Conservation (phyloP, 371 early-diverging fungal species). For the Syncephalastrum racemosum region DNA sequence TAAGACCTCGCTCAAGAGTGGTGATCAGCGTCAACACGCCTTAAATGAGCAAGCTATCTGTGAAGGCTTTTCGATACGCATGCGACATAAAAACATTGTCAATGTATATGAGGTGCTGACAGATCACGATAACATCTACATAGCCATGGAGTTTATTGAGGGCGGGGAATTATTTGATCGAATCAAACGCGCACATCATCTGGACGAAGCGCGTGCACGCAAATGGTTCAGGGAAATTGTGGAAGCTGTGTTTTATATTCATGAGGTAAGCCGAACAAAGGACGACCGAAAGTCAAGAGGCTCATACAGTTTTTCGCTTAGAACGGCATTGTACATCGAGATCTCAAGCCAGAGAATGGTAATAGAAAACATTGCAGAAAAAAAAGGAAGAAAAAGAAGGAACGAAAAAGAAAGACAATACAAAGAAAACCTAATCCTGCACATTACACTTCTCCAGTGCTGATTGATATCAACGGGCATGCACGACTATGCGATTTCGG, state of each 20-base stretch:
- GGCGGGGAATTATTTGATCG: conserved; percentile 98
- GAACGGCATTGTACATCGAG: conserved; percentile 84
- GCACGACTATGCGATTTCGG: conserved; percentile 95
- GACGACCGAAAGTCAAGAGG: not conserved
- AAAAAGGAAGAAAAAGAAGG: conserved; percentile 4
- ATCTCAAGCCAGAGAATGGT: conserved; percentile 88
- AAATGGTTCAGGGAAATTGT: conserved; percentile 95
- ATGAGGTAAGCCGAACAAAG: conserved; percentile 51
- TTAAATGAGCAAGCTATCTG: conserved; percentile 62
- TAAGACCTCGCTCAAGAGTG: conserved; percentile 55
- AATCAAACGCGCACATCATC: conserved; percentile 81
- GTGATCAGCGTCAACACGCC: conserved; percentile 56
- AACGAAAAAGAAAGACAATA: not conserved
- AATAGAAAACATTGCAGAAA: not conserved
- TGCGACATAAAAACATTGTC: conserved; percentile 86
- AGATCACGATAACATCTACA: conserved; percentile 79
- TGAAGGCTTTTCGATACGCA: conserved; percentile 56
- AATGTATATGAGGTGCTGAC: conserved; percentile 88
- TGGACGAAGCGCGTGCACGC: conserved; percentile 84
- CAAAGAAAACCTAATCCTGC: not conserved
- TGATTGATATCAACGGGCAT: conserved; percentile 70
- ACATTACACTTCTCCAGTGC: conserved; percentile 32
- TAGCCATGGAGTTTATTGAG: conserved; percentile 94
- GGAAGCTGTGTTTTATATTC: conserved; percentile 93
- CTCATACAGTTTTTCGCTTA: conserved; percentile 4